phyloP scores from a whole-genome alignment of 805 yeast species.

The Spathaspora girioi region DNA sequence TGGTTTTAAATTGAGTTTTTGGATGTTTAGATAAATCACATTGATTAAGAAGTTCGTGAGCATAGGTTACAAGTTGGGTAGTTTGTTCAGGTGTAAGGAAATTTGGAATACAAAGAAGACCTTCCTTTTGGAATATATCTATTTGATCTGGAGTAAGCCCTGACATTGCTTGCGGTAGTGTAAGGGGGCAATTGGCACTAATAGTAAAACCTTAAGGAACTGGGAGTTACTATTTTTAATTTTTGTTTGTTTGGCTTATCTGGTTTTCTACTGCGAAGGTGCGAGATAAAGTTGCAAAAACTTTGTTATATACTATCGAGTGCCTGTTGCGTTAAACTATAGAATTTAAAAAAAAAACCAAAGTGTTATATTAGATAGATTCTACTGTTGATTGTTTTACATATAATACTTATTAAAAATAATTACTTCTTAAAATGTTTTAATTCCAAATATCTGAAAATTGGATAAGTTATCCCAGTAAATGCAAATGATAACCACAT shows the following conservation, averaged over 20 bases:
- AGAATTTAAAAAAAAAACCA: no score
- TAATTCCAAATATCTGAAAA: constrained; percentile 28
- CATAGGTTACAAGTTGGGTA: constrained; percentile 33
- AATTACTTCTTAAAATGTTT: constrained; percentile 14
- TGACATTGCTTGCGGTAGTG: not conserved
- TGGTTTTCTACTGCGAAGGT: no score
- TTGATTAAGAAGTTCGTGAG: constrained; percentile 42
- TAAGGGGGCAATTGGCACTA: no score
- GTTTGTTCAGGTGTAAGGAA: constrained; percentile 48
- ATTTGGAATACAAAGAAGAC: constrained; percentile 57
- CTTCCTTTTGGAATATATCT: constrained; percentile 47
- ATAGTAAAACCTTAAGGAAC: no score
- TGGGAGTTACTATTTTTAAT: no score
- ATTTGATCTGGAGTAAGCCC: constrained; percentile 45
- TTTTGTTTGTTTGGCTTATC: no score
- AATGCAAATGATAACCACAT: constrained; percentile 34
- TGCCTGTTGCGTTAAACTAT: no score
- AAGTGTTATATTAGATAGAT: no score
- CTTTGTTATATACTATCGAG: no score
- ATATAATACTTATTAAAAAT: not conserved
- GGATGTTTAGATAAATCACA: constrained; percentile 62
- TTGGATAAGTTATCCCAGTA: constrained; percentile 28
- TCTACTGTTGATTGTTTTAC: not conserved
- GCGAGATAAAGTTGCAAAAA: no score
- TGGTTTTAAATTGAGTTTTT: constrained; percentile 65